Base-by-base conservation (phyloP, 1,284 basidiomycete species). In the Schizophyllum amplum region DNA sequence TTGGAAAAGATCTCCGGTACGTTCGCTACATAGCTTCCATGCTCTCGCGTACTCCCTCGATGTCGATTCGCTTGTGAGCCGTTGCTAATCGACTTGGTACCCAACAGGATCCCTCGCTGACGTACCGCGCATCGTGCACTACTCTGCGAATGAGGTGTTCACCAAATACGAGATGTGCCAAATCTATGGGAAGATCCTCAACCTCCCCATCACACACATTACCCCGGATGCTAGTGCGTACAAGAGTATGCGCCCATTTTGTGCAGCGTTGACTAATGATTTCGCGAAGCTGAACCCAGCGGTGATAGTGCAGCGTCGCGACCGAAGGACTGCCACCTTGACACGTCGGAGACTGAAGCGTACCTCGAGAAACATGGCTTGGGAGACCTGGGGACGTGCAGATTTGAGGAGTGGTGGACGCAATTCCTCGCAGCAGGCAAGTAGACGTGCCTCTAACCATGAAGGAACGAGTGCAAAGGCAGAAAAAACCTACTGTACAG, bases 131-230 rank as follows among this genome's bases (percentile, higher is more conserved):
- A 83, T 93, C 57, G 57, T 93, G 7, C 90, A 93, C 67, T 93
- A 87, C 67, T 88, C 89, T 11, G 80, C 79, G 0, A 74, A 77
- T 9, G 86, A 91, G 66, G 82, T 85, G 5, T 85, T 86, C 68
- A 93, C 91, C 3, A 94, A 94, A 71, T 92, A 91, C 68, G 86
- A 87, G 63, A 93, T 94, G 59, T 90, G 87, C 67, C 74, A 88
- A 24, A 72, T 88, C 50, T 90, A 92, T 62, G 80, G 86, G 7
- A 78, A 78, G 60, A 78, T 90, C 48, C 77, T 91, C 20, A 74
- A 77, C 5, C 68, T 90, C 5, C 75, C 84, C 5, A 84, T 88
- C 64, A 65, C 59, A 7, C 87, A 90, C 63, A 84, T 93, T 62
- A 72, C 81, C 23, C 79, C 88, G 0, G 84, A 91, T 51, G 75